Evolutionary conservation across 257 asterid genomes (phyloP).

Genomic region (Jaltomata sinuosa): DNA sequence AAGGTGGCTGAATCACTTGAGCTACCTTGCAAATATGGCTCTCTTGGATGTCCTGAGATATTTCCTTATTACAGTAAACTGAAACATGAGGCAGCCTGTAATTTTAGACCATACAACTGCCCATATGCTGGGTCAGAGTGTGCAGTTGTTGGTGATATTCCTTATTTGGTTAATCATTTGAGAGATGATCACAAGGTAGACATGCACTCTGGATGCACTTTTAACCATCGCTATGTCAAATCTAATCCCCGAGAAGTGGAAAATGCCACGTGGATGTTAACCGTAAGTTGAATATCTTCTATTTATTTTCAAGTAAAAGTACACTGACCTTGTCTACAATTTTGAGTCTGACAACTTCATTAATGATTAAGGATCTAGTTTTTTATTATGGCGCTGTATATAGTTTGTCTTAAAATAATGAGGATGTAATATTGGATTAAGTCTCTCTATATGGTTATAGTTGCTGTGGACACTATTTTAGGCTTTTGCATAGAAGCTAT

Average conservation of each 20-base stretch:
- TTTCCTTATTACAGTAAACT: slow-evolving; percentile 83
- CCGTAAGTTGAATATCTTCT: slow-evolving; percentile 40
- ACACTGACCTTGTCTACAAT: not conserved
- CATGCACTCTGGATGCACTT: slow-evolving; percentile 90
- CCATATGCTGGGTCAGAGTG: slow-evolving; percentile 94
- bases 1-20: slow-evolving; percentile 93
- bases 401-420: not conserved
- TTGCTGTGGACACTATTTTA: not conserved
- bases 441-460: not conserved
- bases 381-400: not conserved
- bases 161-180: slow-evolving; percentile 60
- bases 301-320: not conserved
- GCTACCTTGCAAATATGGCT: slow-evolving; percentile 71
- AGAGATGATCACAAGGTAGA: slow-evolving; percentile 88
- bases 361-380: not conserved
- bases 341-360: not conserved
- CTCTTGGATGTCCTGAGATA: slow-evolving; percentile 82
- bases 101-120: slow-evolving; percentile 78
- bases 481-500: not conserved
- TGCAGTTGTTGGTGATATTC: slow-evolving; percentile 71
- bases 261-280: slow-evolving; percentile 95
- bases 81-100: slow-evolving; percentile 75
- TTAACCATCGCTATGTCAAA: slow-evolving; percentile 87
- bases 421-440: not conserved
- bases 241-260: slow-evolving; percentile 93